Base-by-base conservation (phyloP, 2,329 filamentous ascomycete genomes). In the Stagonosporopsis chrysanthemi region DNA sequence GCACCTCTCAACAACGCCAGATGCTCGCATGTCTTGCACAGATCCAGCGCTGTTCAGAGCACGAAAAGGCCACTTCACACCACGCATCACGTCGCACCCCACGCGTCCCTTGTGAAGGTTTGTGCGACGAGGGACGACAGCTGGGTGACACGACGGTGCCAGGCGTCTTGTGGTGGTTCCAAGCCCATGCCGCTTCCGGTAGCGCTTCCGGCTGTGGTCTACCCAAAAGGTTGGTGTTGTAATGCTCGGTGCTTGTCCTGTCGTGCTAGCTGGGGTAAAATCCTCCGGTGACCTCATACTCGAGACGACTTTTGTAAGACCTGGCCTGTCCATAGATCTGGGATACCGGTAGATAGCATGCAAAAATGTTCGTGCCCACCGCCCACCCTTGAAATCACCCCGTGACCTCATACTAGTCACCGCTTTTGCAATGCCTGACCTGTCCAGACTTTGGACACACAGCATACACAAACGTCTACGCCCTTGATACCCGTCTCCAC, bases 261-360 rank as follows among this genome's bases (percentile, higher is more conserved):
- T 33, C 3, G 23, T 40, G 33, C 41, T 41, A 41, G 48, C 48
- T 6, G 11, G 47, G 48, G 22, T 42, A 6, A 15, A 19, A 47
- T 48, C 51, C 51, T 54, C 23, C 43, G 6, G 33, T 54, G 51
- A 54, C 51, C 36, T 54, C 51, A 54, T 35, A 23, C 29, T 7
- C 2, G 35, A 8, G 28, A 4, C n/a, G 12, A 7, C 6, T 22
- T 38, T 19, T 35, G 28, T 29, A 29, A 29, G 33, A 35, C 35
- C 22, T 19, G 7, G 35, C 4, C 12, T 11, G 6, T 31, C 29
- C 9, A 28, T 28, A 9, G n/a, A n/a, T n/a, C n/a, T n/a, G n/a
- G n/a, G n/a, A n/a, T n/a, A n/a, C n/a, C n/a, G n/a, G n/a, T n/a
- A n/a, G n/a, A n/a, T n/a, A n/a, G n/a, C n/a, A n/a, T n/a, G n/a